phyloP scores from a whole-genome alignment of 1,284 basidiomycete genomes.

The Tilletia caries region DNA sequence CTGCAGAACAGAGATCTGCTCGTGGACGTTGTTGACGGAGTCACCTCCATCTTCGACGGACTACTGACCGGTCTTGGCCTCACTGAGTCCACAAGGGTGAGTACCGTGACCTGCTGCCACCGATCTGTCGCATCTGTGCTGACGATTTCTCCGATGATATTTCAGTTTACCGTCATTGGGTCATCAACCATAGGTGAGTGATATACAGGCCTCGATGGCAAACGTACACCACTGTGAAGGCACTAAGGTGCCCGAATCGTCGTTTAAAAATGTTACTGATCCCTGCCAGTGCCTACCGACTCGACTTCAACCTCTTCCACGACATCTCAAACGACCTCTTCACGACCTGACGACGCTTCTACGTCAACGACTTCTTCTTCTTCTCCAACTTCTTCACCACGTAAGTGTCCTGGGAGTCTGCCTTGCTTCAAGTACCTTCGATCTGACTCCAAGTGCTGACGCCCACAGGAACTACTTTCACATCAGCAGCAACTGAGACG shows the following conservation, averaged over 20 bases:
- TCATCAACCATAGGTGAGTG: conserved; percentile 6
- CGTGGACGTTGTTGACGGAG: background rate
- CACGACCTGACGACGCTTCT: background rate
- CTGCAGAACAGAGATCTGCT: background rate
- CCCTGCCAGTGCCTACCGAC: background rate
- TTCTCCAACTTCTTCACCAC: background rate
- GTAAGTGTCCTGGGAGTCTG: no score
- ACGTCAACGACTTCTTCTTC: background rate
- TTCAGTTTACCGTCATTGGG: conserved; percentile 1
- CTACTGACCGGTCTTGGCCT: conserved; percentile 4
- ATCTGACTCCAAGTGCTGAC: no score
- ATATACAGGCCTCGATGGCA: background rate
- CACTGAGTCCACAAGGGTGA: background rate
- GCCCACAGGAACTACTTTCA: no score
- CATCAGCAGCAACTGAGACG: background rate
- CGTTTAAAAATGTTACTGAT: background rate
- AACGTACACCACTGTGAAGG: background rate
- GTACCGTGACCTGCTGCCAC: no score
- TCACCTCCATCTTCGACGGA: conserved; percentile 2
- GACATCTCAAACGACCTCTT: background rate
- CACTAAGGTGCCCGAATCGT: background rate
- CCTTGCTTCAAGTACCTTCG: no score
- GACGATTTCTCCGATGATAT: no score
- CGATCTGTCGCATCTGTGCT: no score
- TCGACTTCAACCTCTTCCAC: background rate